These are phyloP conservation scores for Nannochloropsis gaditana DNA, from an alignment of 108 stramenopile genomes.

Conservation along the genomic window DNA sequence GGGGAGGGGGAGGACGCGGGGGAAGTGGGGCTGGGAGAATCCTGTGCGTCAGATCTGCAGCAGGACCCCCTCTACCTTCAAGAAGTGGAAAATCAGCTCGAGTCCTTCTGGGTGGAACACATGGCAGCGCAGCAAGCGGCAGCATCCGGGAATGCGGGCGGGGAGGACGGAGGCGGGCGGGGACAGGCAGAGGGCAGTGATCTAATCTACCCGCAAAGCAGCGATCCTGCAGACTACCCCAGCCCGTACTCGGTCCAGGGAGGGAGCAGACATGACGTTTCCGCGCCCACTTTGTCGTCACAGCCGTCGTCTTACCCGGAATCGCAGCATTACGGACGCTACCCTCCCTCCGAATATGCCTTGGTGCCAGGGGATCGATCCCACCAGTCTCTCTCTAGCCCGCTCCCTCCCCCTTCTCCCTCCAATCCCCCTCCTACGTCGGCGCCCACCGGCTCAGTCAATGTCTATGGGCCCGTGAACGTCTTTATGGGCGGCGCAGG, in stretches of 20 bases:
- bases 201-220: not conserved
- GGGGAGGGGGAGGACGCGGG: not conserved
- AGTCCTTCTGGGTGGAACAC: not conserved
- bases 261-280: not conserved
- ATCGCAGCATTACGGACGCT: not conserved
- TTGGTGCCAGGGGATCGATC: too few relatives aligned
- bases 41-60: not conserved
- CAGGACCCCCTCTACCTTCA: not conserved
- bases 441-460: not conserved
- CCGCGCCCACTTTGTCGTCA: not conserved
- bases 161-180: not conserved
- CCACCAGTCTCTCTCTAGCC: not conserved
- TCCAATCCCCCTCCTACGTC: not conserved
- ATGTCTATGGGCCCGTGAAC: constrained; percentile 15
- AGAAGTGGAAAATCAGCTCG: not conserved
- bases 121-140: not conserved
- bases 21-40: not conserved
- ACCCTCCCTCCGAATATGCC: not conserved
- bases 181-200: not conserved
- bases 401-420: not conserved
- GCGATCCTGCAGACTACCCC: not conserved
- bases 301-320: not conserved
- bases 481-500: not conserved
- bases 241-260: not conserved
- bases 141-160: not conserved